Evolutionary conservation across 352 stramenopile species (phyloP).

Genomic region (Achlya hypogyna): DNA sequence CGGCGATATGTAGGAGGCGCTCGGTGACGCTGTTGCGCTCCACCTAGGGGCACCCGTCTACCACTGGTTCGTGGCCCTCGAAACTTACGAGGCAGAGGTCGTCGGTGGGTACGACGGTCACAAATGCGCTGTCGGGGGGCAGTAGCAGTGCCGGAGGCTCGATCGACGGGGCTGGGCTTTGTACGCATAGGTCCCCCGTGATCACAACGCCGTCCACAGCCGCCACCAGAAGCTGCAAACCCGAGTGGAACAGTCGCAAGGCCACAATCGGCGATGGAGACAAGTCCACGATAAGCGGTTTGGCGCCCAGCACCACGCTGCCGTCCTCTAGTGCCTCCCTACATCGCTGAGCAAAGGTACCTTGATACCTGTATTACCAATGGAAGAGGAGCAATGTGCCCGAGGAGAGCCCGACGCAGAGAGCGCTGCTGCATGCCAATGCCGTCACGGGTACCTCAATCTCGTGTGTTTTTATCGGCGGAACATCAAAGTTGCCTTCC

Average conservation of each 20-base stretch:
- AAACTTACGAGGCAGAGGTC: constrained; percentile 12
- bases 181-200: no score
- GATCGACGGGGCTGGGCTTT: no score
- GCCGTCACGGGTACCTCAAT: background rate
- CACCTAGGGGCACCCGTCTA: constrained; percentile 28
- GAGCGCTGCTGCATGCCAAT: background rate
- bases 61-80: background rate
- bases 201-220: background rate
- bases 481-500: background rate
- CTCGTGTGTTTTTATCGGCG: background rate
- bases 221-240: background rate
- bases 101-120: constrained; percentile 4
- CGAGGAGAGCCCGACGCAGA: background rate
- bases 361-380: background rate
- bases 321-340: background rate
- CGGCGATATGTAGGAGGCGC: constrained; percentile 38
- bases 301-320: background rate
- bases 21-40: constrained; percentile 48
- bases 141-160: no score
- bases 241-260: background rate
- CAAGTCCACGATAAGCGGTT: background rate
- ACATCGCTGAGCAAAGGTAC: background rate
- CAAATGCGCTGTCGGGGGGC: constrained; percentile 5
- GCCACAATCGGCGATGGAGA: background rate
- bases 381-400: background rate